Evolutionary conservation across 768 basidiomycete genomes (phyloP).

Genomic region (Agaricus bisporus): DNA sequence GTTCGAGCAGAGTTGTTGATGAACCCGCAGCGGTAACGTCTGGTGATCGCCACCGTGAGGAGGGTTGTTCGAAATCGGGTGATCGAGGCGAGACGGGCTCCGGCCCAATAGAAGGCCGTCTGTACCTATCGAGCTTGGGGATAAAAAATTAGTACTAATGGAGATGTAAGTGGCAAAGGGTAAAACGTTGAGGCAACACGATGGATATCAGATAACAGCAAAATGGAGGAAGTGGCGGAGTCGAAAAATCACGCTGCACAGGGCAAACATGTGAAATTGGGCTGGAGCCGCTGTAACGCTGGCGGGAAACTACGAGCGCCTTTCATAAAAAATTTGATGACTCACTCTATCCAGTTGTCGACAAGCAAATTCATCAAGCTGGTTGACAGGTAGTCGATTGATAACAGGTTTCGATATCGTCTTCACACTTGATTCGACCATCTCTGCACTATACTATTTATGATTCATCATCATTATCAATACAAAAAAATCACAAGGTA

Average conservation of each 20-base stretch:
- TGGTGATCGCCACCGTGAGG: neutral
- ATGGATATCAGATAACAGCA: neutral
- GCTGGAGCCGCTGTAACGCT: too few species aligned
- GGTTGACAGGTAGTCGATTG: conserved; percentile 67
- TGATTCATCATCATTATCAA: neutral
- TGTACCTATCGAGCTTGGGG: conserved; percentile 43
- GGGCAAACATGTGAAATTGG: too few species aligned
- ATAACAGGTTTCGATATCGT: conserved; percentile 79
- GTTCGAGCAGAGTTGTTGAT: conserved; percentile 7
- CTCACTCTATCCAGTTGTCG: conserved; percentile 79
- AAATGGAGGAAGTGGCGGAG: too few species aligned
- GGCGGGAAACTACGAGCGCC: too few species aligned
- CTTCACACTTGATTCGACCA: conserved; percentile 81
- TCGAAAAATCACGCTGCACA: too few species aligned
- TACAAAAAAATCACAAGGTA: conserved; percentile 1
- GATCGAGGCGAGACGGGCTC: conserved; percentile 16
- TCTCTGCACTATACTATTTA: conserved; percentile 76
- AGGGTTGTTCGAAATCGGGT: conserved; percentile 11
- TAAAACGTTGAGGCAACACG: neutral
- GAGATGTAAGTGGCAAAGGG: neutral
- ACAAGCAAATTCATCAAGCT: conserved; percentile 84
- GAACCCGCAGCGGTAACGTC: conserved; percentile 1
- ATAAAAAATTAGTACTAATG: neutral
- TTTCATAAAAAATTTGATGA: conserved; percentile 8
- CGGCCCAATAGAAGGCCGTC: conserved; percentile 28